phyloP scores from a whole-genome alignment of 805 yeast species.

The Yamadazyma insecticola region DNA sequence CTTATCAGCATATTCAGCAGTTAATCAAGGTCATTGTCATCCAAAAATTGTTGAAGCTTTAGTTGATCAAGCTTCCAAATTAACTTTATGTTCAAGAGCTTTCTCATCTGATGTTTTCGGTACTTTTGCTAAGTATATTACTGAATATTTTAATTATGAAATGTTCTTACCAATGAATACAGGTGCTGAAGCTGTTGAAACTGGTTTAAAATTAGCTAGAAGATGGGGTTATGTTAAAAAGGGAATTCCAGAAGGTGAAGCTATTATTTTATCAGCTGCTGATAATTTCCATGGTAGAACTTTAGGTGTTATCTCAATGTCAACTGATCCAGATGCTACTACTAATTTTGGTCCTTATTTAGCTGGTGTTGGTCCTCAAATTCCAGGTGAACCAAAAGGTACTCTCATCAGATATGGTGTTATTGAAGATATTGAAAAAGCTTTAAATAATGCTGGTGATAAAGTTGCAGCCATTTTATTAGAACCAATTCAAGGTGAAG shows the following conservation, averaged over 20 bases:
- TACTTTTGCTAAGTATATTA: slow-evolving; percentile 76
- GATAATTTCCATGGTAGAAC: slow-evolving; percentile 97
- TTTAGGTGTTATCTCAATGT: slow-evolving; percentile 90
- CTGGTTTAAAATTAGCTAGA: slow-evolving; percentile 89
- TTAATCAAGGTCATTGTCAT: slow-evolving; percentile 97
- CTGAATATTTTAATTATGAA: slow-evolving; percentile 87
- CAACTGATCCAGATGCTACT: slow-evolving; percentile 92
- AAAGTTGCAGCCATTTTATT: slow-evolving; percentile 85
- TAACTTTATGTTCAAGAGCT: slow-evolving; percentile 89
- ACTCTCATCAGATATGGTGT: slow-evolving; percentile 72
- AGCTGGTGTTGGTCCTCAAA: slow-evolving; percentile 74
- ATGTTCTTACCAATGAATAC: slow-evolving; percentile 97
- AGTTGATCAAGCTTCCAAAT: slow-evolving; percentile 75
- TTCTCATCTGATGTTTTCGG: slow-evolving; percentile 89
- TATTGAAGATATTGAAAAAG: slow-evolving; percentile 80
- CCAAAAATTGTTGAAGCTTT: slow-evolving; percentile 86
- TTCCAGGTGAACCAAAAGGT: slow-evolving; percentile 66
- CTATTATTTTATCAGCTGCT: slow-evolving; percentile 80
- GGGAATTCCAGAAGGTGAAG: slow-evolving; percentile 77
- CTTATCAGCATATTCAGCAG: slow-evolving; percentile 93
- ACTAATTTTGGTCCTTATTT: slow-evolving; percentile 87
- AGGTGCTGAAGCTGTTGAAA: slow-evolving; percentile 98
- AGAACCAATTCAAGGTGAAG: slow-evolving; percentile 98
- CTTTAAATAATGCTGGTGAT: slow-evolving; percentile 78
- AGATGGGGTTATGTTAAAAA: slow-evolving; percentile 94